Conservation (phyloP, 2,329 filamentous ascomycete species). For the Penicillium sp. region DNA sequence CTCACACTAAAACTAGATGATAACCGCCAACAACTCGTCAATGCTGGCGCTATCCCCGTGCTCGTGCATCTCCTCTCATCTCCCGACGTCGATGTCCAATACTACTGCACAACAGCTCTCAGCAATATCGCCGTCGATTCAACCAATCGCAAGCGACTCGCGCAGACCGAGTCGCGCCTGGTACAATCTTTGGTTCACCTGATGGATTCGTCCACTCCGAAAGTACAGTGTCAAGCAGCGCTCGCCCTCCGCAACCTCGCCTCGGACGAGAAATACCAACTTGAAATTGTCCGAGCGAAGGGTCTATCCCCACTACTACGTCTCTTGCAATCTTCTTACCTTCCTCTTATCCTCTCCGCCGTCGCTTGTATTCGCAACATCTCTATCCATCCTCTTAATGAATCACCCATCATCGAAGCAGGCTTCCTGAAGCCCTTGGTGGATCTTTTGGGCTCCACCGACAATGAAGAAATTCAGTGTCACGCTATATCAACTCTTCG, state of each 20-base stretch:
- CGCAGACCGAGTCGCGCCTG: constrained; percentile 84
- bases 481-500: constrained; percentile 96
- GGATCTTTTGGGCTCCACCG: constrained; percentile 88
- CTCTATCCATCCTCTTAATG: constrained; percentile 95
- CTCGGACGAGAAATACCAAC: constrained; percentile 97
- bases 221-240: constrained; percentile 96
- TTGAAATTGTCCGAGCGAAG: constrained; percentile 90
- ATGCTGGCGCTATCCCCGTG: constrained; percentile 95
- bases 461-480: constrained; percentile 98
- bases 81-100: constrained; percentile 93
- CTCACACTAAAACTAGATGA: constrained; percentile 65
- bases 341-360: constrained; percentile 92
- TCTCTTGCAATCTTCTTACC: constrained; percentile 90
- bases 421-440: constrained; percentile 93
- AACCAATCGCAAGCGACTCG: constrained; percentile 85
- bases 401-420: constrained; percentile 97
- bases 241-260: constrained; percentile 91
- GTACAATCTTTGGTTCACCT: constrained; percentile 92
- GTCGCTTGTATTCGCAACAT: constrained; percentile 99
- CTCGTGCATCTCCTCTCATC: constrained; percentile 93
- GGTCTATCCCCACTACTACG: constrained; percentile 83
- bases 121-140: constrained; percentile 98
- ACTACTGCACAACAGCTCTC: constrained; percentile 97
- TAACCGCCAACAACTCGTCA: constrained; percentile 95
- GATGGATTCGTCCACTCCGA: constrained; percentile 96